phyloP scores from a whole-genome alignment of 768 basidiomycete genomes.

The Suillus ampliporus region DNA sequence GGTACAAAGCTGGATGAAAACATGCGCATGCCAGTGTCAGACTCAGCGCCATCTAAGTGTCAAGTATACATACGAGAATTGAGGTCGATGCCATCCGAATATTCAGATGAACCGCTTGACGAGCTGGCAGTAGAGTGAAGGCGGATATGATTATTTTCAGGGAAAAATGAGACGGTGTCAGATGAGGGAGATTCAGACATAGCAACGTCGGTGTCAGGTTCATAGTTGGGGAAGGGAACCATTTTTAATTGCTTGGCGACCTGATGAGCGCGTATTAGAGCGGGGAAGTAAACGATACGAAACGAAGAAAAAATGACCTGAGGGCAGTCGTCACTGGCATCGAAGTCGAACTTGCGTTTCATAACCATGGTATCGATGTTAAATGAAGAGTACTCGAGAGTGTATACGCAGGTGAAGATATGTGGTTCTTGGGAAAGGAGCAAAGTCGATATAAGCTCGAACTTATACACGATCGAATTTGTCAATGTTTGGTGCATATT shows the following conservation, averaged over 20 bases:
- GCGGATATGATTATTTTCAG: slow-evolving; percentile 61
- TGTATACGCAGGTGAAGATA: slow-evolving; percentile 13
- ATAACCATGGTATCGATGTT: slow-evolving; percentile 55
- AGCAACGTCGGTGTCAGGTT: slow-evolving; percentile 65
- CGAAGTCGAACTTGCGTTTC: slow-evolving; percentile 77
- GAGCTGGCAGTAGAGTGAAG: slow-evolving; percentile 70
- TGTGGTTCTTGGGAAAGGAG: slow-evolving; percentile 35
- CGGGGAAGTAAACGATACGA: slow-evolving; percentile 26
- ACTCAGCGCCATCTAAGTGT: slow-evolving; percentile 3
- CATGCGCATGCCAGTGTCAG: neutral
- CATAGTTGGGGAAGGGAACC: slow-evolving; percentile 73
- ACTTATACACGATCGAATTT: slow-evolving; percentile 39
- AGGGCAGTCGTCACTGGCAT: slow-evolving; percentile 56
- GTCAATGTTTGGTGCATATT: slow-evolving; percentile 25
- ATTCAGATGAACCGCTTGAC: slow-evolving; percentile 50
- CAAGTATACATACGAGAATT: slow-evolving; percentile 51
- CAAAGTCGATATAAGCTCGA: slow-evolving; percentile 24
- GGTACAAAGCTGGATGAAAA: slow-evolving; percentile 51
- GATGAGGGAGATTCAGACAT: slow-evolving; percentile 65
- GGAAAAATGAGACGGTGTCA: slow-evolving; percentile 64
- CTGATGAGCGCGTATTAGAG: slow-evolving; percentile 38
- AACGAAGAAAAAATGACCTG: slow-evolving; percentile 43
- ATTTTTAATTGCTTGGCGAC: slow-evolving; percentile 74
- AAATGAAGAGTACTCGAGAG: slow-evolving; percentile 13
- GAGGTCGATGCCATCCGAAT: slow-evolving; percentile 51